These are phyloP conservation scores for Rachicladosporium sp. DNA, from an alignment of 2,329 filamentous ascomycete species.

Conservation along the genomic window DNA sequence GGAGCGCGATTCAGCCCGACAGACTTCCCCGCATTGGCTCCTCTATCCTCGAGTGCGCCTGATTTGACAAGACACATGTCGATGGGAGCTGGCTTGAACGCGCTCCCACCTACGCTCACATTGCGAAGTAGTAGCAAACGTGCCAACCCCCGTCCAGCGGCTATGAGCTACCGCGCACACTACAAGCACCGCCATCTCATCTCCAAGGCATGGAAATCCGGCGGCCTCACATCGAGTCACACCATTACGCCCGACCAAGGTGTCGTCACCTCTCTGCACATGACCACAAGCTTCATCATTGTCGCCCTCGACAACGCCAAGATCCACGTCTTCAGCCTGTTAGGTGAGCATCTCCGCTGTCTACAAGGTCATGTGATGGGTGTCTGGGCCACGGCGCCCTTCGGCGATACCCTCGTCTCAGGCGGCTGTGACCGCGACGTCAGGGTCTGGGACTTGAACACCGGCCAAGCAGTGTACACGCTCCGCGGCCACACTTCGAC, in stretches of 20 bases:
- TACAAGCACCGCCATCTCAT: slow-evolving; percentile 97
- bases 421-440: slow-evolving; percentile 95
- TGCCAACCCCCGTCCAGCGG: slow-evolving; percentile 42
- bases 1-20: neutral
- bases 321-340: slow-evolving; percentile 93
- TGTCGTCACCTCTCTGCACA: slow-evolving; percentile 87
- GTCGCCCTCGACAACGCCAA: slow-evolving; percentile 96
- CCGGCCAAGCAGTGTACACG: slow-evolving; percentile 66
- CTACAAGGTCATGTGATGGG: slow-evolving; percentile 96
- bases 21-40: slow-evolving; percentile 16
- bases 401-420: slow-evolving; percentile 88
- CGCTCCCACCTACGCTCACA: slow-evolving; percentile 14
- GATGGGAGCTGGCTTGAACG: slow-evolving; percentile 8
- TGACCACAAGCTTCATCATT: slow-evolving; percentile 93
- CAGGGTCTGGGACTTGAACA: slow-evolving; percentile 89
- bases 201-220: slow-evolving; percentile 90
- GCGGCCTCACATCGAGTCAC: slow-evolving; percentile 68
- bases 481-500: slow-evolving; percentile 93
- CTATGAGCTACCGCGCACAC: slow-evolving; percentile 83
- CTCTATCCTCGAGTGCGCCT: slow-evolving; percentile 34
- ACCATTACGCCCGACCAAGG: slow-evolving; percentile 95
- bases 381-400: slow-evolving; percentile 98
- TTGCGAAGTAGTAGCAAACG: slow-evolving; percentile 14
- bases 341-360: slow-evolving; percentile 77
- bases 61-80: slow-evolving; percentile 28